Evolutionary conservation across 345 rosid species (phyloP).

Genomic region (Litchi chinensis): DNA sequence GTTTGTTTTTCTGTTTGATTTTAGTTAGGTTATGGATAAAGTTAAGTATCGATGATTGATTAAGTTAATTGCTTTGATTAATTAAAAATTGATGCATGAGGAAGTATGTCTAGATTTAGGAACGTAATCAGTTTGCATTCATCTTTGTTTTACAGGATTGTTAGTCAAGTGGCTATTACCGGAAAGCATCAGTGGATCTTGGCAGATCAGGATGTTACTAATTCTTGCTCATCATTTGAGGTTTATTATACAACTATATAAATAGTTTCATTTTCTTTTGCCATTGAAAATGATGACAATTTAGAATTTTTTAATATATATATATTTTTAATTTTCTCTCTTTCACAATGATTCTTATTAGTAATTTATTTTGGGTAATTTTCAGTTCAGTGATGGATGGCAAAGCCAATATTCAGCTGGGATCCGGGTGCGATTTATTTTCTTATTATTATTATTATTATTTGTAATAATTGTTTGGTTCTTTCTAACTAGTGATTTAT

Average conservation of each 20-base stretch:
- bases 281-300: not conserved
- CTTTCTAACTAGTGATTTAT: not conserved
- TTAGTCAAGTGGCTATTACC: constrained; percentile 83
- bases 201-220: constrained; percentile 48
- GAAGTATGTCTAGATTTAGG: not conserved
- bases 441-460: constrained; percentile 1
- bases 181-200: constrained; percentile 79
- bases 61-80: not conserved
- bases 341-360: not conserved
- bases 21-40: not conserved
- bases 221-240: constrained; percentile 57
- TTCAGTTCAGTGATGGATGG: constrained; percentile 82
- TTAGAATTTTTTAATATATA: not conserved
- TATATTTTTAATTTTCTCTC: not conserved
- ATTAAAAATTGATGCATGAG: not conserved
- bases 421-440: constrained; percentile 56
- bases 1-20: not conserved
- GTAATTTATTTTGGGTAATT: constrained; percentile 19
- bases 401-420: constrained; percentile 78
- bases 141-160: constrained; percentile 57
- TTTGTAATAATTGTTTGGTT: constrained; percentile 2
- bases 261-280: not conserved
- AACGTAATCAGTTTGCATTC: not conserved
- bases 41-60: not conserved
- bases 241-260: constrained; percentile 32